Base-by-base conservation (phyloP, 257 asterid species). In the Ilex asprella region DNA sequence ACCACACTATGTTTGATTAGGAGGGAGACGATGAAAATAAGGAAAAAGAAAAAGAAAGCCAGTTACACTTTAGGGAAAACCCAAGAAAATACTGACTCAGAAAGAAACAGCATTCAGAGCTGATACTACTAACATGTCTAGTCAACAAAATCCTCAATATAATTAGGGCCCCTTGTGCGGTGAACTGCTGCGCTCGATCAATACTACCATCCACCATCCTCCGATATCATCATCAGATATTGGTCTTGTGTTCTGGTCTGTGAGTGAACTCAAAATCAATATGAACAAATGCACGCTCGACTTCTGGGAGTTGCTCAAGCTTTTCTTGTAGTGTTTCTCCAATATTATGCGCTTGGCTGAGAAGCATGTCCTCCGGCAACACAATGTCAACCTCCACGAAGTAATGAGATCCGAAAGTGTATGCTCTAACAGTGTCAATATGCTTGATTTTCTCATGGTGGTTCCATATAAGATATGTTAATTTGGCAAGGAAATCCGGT, bases 311-410 rank as follows among this genome's bases (percentile, higher is more conserved):
- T 41, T 78, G 88, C 76, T 91, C 95, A 12, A 91, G 79, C 85
- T 91, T 88, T 62, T 78, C 92, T 74, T 91, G 95, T 9, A 91
- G 65, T 0, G 88, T 76, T 71, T 91, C 95, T 0, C 98, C 98
- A 39, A 91, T 91, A 57, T 91, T 84, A 68, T 88, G 96, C 7
- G 98, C 95, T 73, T 81, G 79, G 75, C 51, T 79, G 60, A 91
- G 68, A 58, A 81, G 51, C 95, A 88, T 91, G 44, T 83, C 88
- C 61, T 83, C 82, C 0, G 96, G 95, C 73, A 91, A 62, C 43
- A 86, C 95, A 3, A 91, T 84, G 78, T 91, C 96, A 1, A 84
- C 94, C 82, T 91, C 98, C 76, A 91, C 96, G 52, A 91, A 91
- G 88, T 88, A 91, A 67, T 88, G 83, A 53, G 85, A 58, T n/a